Conservation (phyloP, 1,284 basidiomycete genomes). For the Moniliella sp. region DNA sequence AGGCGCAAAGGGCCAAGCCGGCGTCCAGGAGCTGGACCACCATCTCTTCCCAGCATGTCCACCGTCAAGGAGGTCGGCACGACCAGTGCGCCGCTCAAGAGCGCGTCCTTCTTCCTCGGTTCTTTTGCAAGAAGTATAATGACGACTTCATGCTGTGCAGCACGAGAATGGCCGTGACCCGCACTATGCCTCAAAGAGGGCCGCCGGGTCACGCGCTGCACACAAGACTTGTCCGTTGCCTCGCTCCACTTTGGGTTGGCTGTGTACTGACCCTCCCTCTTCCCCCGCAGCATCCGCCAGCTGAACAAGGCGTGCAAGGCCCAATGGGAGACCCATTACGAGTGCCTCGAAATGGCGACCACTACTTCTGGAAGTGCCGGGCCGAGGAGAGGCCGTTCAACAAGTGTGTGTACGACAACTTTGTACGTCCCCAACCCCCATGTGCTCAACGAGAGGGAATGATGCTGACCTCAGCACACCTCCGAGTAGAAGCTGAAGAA, state of each 20-base stretch:
- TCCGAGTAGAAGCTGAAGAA: slow-evolving; percentile 58
- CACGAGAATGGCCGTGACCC: slow-evolving; percentile 63
- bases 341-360: slow-evolving; percentile 87
- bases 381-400: slow-evolving; percentile 74
- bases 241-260: background rate
- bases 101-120: slow-evolving; percentile 88
- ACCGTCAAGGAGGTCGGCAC: slow-evolving; percentile 71
- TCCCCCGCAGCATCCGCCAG: slow-evolving; percentile 52
- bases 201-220: slow-evolving; percentile 79
- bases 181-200: slow-evolving; percentile 89
- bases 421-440: slow-evolving; percentile 35
- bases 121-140: slow-evolving; percentile 85
- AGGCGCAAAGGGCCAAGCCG: too few relatives aligned
- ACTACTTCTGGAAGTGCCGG: slow-evolving; percentile 78
- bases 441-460: slow-evolving; percentile 37
- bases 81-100: slow-evolving; percentile 83
- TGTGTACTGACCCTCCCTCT: background rate
- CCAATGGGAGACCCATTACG: slow-evolving; percentile 80
- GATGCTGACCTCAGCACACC: slow-evolving; percentile 22
- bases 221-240: slow-evolving; percentile 60
- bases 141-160: slow-evolving; percentile 99
- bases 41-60: slow-evolving; percentile 82
- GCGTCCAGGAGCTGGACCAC: slow-evolving; percentile 79
- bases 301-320: slow-evolving; percentile 73
- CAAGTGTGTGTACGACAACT: slow-evolving; percentile 85